Evolutionary conservation across 2,329 filamentous ascomycete species (phyloP).

Genomic region (Fusarium buharicum): DNA sequence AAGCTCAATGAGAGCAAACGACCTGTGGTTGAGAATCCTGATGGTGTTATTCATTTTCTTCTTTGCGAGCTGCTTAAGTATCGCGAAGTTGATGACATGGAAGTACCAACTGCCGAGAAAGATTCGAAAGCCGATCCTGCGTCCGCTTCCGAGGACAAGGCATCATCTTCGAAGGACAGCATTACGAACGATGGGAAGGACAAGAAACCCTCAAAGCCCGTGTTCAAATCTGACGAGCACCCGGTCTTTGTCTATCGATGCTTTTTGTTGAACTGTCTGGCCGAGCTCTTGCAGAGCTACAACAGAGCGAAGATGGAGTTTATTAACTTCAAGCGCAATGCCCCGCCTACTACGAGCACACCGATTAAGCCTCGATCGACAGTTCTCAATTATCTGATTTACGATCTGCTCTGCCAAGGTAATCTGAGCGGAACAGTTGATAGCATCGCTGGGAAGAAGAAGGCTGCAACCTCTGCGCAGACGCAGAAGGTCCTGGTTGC

Average conservation of each 20-base stretch:
- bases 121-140: constrained; percentile 53
- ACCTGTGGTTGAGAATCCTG: constrained; percentile 88
- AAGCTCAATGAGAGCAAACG: constrained; percentile 79
- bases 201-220: constrained; percentile 74
- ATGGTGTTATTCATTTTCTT: constrained; percentile 94
- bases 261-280: constrained; percentile 90
- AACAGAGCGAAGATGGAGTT: constrained; percentile 97
- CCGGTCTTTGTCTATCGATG: constrained; percentile 97
- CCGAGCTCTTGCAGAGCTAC: constrained; percentile 90
- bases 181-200: constrained; percentile 57
- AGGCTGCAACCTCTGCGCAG: constrained; percentile 82
- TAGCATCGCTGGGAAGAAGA: constrained; percentile 83
- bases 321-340: constrained; percentile 97
- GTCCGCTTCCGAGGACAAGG: constrained; percentile 41
- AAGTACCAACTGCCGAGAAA: constrained; percentile 59
- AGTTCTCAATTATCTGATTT: constrained; percentile 92
- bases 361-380: constrained; percentile 94
- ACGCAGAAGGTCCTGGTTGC: constrained; percentile 88
- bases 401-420: constrained; percentile 74
- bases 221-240: constrained; percentile 92
- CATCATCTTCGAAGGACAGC: constrained; percentile 48
- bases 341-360: constrained; percentile 82
- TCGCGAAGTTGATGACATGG: constrained; percentile 90
- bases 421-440: constrained; percentile 75
- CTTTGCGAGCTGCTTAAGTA: constrained; percentile 93